Evolutionary conservation across 169 alveolate genomes (phyloP), one percentile per base, ranked within the genome.

Genomic region (Cryptosporidium viatorum): DNA sequence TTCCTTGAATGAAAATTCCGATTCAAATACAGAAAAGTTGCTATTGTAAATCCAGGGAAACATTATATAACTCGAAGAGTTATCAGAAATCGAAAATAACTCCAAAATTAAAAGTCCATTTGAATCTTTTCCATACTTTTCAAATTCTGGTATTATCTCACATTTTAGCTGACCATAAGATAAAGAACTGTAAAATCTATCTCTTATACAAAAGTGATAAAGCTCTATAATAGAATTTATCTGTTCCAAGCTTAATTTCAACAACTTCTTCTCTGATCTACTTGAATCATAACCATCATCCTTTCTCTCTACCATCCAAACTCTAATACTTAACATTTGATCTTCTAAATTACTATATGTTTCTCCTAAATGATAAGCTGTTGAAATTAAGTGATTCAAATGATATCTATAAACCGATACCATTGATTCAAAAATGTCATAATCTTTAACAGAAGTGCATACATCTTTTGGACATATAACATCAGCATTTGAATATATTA

Each of bases 41-140:
- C 80, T 80, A 29, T 65, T 80, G 55, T 80, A 80, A 14, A 80
- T 31, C 89, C 89, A 80, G 3, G 89, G 89, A 41, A 80, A 80
- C 7, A 80, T 5, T 1, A 80, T 80, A 21, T 12, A 10, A 8
- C 55, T 48, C 1, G 8, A 31, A 9, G 75, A 41, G 1, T 33
- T 45, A 1, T 43, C 37, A 1, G 35, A 23, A 12, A 39, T 62
- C 3, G 55, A 48, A 3, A 26, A 21, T 10, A 80, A 18, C 10
- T 65, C 71, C 71, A 65, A 37, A 16, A 80, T 80, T 3, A 80
- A 29, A 10, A 80, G 51, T 14, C 89, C 89, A 26, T 59, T 18
- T 6, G 89, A 41, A 29, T 80, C 62, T 23, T 59, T 8, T 5
- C 75, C 75, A n/a, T 62, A 48, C 12, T 59, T 80, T 3, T 39